phyloP scores from a whole-genome alignment of 2,329 filamentous ascomycete genomes.

The Diaporthe caulivora region DNA sequence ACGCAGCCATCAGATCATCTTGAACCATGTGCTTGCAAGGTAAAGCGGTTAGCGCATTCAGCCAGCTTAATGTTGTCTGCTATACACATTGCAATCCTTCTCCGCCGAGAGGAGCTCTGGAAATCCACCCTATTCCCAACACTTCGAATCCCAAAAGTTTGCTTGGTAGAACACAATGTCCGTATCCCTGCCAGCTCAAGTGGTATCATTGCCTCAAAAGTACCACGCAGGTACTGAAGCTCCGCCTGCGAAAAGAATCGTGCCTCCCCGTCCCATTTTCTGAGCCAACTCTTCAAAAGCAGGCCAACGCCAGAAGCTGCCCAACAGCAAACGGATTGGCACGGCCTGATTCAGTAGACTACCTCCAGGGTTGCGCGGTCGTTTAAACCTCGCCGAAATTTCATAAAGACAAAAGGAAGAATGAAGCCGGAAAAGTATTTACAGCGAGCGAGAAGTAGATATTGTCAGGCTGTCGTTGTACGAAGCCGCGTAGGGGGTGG shows the following conservation, averaged over 20 bases:
- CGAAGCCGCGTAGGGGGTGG: conserved; percentile 10
- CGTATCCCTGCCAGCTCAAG: neutral
- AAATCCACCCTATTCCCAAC: neutral
- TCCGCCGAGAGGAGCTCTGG: conserved; percentile 25
- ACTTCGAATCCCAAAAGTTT: conserved; percentile 8
- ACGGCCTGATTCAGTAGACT: neutral
- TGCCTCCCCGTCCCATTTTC: conserved; percentile 19
- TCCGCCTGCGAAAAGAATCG: conserved; percentile 11
- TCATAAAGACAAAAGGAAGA: conserved; percentile 9
- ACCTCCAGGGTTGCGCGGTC: conserved; percentile 21
- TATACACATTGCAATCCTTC: conserved; percentile 26
- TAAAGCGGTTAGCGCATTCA: conserved; percentile 10
- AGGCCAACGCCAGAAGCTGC: neutral
- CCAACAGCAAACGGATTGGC: neutral
- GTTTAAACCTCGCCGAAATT: neutral
- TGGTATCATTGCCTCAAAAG: neutral
- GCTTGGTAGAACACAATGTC: neutral
- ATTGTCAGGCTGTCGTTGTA: conserved; percentile 13
- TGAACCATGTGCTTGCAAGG: neutral
- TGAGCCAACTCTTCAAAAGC: conserved; percentile 14
- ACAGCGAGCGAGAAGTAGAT: conserved; percentile 37
- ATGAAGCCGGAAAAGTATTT: conserved; percentile 23
- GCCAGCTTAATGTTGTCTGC: conserved; percentile 26
- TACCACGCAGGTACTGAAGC: neutral
- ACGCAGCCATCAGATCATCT: neutral